phyloP scores from a whole-genome alignment of 2,329 filamentous ascomycete genomes.

The Sporothrix schenckii region DNA sequence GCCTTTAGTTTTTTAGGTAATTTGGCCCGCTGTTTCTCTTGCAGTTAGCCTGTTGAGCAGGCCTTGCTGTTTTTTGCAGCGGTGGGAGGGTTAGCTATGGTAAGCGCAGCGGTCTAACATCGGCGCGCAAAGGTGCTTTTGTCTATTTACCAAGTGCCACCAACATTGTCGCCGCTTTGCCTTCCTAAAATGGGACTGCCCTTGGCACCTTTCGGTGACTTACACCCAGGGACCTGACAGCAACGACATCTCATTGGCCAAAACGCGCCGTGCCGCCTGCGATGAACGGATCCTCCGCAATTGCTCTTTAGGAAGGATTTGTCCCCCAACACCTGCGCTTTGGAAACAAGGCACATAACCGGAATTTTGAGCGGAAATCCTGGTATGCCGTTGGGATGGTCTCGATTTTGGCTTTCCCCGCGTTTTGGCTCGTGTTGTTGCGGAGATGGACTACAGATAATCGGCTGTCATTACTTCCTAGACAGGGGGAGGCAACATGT shows the following conservation, averaged over 20 bases:
- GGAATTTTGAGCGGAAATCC: constrained; percentile 17
- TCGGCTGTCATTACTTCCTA: background rate
- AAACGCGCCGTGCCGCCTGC: background rate
- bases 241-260: background rate
- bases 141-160: background rate
- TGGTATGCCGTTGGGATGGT: background rate
- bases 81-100: background rate
- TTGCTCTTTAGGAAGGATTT: background rate
- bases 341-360: constrained; percentile 11
- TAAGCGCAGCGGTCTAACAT: background rate
- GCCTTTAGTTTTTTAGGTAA: background rate
- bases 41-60: background rate
- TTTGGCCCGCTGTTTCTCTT: background rate
- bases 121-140: background rate
- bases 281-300: background rate
- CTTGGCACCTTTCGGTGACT: background rate
- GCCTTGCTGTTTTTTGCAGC: background rate
- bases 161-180: background rate
- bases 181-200: constrained; percentile 3
- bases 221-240: background rate
- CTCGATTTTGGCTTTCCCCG: background rate
- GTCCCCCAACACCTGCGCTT: background rate
- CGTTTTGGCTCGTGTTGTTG: background rate
- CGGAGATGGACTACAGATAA: background rate
- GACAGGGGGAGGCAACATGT: background rate